Percentiles rank a stretch among this genome's conserved stretches.
phyloP scores from a whole-genome alignment of 371 early-diverging fungal genomes.

The Haplosporangium sp. region DNA sequence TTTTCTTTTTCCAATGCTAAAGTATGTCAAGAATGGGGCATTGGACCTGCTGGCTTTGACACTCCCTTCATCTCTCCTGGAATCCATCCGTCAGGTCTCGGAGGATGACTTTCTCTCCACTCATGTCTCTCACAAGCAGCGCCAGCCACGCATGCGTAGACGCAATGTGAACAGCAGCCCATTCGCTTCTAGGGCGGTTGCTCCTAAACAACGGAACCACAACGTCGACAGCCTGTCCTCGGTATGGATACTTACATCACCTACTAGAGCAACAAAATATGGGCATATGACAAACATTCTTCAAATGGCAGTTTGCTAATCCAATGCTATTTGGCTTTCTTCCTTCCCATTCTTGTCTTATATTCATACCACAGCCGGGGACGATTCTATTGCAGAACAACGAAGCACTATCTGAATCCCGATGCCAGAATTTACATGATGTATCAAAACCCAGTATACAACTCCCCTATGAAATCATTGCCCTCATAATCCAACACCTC shows the following conservation, averaged over 20 bases:
- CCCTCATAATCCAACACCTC: constrained; percentile 31
- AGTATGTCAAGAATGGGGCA: constrained; percentile 54
- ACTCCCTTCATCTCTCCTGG: constrained; percentile 35
- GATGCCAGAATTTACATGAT: constrained; percentile 5
- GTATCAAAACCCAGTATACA: constrained; percentile 13
- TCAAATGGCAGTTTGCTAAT: no score
- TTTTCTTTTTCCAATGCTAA: constrained; percentile 36
- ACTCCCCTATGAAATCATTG: constrained; percentile 42
- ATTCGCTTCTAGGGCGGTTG: constrained; percentile 26
- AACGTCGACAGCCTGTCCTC: neutral
- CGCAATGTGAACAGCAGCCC: constrained; percentile 6
- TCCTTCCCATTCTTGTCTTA: neutral
- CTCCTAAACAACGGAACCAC: constrained; percentile 11
- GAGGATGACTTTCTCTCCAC: constrained; percentile 47
- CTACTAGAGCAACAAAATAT: no score
- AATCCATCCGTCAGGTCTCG: constrained; percentile 51
- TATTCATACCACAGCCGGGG: neutral
- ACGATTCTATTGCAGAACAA: neutral
- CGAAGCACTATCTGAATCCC: neutral
- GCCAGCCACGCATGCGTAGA: constrained; percentile 22
- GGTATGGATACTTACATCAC: no score
- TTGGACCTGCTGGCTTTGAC: constrained; percentile 39
- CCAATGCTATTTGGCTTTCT: no score
- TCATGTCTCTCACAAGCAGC: constrained; percentile 23
- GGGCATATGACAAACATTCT: no score